phyloP scores from a whole-genome alignment of 2,329 filamentous ascomycete species.

The Trichophyton schoenleinii region DNA sequence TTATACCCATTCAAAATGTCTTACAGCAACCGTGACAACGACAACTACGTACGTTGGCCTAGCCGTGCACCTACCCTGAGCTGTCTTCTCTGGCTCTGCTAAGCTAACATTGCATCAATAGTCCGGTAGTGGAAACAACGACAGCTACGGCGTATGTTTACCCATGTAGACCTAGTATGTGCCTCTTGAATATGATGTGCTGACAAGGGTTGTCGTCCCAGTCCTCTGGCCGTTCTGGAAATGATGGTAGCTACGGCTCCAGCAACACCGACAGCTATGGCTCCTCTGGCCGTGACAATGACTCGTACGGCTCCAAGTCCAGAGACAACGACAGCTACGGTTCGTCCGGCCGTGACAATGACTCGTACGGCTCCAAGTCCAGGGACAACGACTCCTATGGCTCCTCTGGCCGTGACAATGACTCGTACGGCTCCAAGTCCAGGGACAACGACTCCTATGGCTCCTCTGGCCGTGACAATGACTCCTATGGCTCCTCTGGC shows the following conservation, averaged over 20 bases:
- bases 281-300: neutral
- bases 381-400: neutral
- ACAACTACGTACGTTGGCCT: constrained; percentile 5
- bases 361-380: neutral
- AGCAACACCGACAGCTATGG: constrained; percentile 1
- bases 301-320: constrained; percentile 2
- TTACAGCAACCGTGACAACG: constrained; percentile 9
- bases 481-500: neutral
- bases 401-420: neutral
- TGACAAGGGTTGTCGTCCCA: neutral
- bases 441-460: neutral
- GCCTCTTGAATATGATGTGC: neutral
- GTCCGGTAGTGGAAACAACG: constrained; percentile 4
- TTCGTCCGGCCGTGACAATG: neutral
- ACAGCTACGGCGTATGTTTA: constrained; percentile 7
- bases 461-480: neutral
- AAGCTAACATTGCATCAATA: neutral
- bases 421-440: constrained; percentile 4
- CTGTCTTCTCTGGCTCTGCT: neutral
- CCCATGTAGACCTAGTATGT: neutral
- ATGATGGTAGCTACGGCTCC: constrained; percentile 4
- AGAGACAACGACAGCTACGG: constrained; percentile 4
- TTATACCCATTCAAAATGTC: constrained; percentile 6
- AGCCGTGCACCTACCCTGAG: neutral
- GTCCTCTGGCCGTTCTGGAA: constrained; percentile 2